Evolutionary conservation across 768 basidiomycete species (phyloP), one percentile per base, ranked within the genome.

Genomic region (Tylopilus subfusipes): DNA sequence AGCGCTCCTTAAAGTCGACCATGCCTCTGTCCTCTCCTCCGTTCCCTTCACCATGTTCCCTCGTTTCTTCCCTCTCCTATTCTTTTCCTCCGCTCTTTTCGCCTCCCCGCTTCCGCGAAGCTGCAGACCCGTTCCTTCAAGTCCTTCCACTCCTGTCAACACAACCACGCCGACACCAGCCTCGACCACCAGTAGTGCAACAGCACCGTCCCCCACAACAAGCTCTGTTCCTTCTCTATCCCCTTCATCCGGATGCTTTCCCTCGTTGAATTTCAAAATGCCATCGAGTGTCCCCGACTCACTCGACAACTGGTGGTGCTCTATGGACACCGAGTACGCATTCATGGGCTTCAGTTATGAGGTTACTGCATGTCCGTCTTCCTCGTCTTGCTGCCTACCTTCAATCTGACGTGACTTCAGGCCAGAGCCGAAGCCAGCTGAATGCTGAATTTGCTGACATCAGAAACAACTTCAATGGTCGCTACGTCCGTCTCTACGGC

Each of bases 321-420:
- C 79, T 50, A 65, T 71, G 36, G 70, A 72, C 52, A 81, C 79
- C 1, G 88, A 91, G 64, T 89, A 88, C 60, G 88, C 80, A 0
- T 90, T 90, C 65, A 70, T 90, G 47, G 88, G 87, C 0, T 85
- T 90, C 69, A 85, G 85, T 65, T 90, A 90, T 58, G 87, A 87
- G 62, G 76, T 90, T 24, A 80, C 83, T 42, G 75, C 72, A 11
- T 88, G 86, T 85, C 59, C 47, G 81, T 69, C 22, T 25, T 47
- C 2, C 4, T 31, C 36, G 12, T 42, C 12, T 40, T 14, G 14
- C 19, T 19, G 21, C 25, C 47, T 38, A 4, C 19, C 27, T 42
- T 4, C 7, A 40, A 36, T 48, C 47, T 65, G 49, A 61, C 38
- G 2, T n/a, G 12, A 4, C 21, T 5, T 29, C 47, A 88, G 86